Conservation (phyloP, 2,329 filamentous ascomycete species). For the Fusarium goolgardi region DNA sequence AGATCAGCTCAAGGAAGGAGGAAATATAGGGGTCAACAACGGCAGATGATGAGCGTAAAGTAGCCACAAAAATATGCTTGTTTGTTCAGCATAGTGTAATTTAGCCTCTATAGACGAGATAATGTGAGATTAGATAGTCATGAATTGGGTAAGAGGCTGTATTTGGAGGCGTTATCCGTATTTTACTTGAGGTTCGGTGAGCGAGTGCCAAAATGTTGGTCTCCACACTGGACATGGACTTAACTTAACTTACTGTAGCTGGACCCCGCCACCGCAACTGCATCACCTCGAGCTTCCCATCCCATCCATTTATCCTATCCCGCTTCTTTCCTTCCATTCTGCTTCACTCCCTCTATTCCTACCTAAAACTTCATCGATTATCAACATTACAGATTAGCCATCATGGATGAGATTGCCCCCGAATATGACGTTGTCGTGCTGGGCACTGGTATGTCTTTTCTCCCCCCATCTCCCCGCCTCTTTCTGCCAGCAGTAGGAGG, state of each 20-base stretch:
- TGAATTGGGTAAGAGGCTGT: slow-evolving; percentile 36
- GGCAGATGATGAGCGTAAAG: slow-evolving; percentile 4
- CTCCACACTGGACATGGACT: slow-evolving; percentile 40
- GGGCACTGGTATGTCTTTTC: slow-evolving; percentile 84
- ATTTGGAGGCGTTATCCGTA: slow-evolving; percentile 23
- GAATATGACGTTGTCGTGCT: slow-evolving; percentile 99
- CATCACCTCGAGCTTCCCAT: slow-evolving; percentile 44
- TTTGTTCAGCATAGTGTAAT: slow-evolving; percentile 22
- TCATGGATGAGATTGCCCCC: slow-evolving; percentile 96
- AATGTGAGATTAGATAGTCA: slow-evolving; percentile 26
- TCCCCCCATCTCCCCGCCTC: slow-evolving; percentile 19
- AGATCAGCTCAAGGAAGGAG: neutral
- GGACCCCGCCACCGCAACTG: slow-evolving; percentile 45
- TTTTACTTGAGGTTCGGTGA: slow-evolving; percentile 18
- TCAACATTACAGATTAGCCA: slow-evolving; percentile 32
- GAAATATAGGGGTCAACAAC: slow-evolving; percentile 16
- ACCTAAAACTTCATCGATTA: slow-evolving; percentile 12
- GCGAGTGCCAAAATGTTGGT: slow-evolving; percentile 23
- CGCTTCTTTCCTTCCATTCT: slow-evolving; percentile 31
- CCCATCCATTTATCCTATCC: slow-evolving; percentile 38
- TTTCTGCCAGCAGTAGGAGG: slow-evolving; percentile 27
- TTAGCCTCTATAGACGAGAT: slow-evolving; percentile 23
- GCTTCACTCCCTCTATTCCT: slow-evolving; percentile 10
- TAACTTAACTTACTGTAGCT: slow-evolving; percentile 46
- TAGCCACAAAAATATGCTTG: slow-evolving; percentile 4